Evolutionary conservation across 108 stramenopile species (phyloP).

Genomic region (Stephanodiscus triporus): DNA sequence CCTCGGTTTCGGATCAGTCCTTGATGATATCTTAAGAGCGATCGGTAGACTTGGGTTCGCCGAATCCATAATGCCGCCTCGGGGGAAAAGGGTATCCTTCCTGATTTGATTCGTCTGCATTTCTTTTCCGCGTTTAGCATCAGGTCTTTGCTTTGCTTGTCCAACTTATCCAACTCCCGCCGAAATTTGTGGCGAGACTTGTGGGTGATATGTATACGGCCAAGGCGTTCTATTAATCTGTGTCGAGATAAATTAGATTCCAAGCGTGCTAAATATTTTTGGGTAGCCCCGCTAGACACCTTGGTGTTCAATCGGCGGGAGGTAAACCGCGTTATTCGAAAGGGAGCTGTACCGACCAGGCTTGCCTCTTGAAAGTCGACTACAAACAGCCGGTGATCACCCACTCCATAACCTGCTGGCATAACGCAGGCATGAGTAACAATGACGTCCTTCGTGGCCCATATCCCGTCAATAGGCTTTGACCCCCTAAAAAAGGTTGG

Average conservation of each 20-base stretch:
- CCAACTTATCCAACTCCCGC: too few species aligned
- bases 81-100: too few species aligned
- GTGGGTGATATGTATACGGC: too few species aligned
- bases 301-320: too few species aligned
- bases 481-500: constrained; percentile 7
- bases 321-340: background rate
- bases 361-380: background rate
- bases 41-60: too few species aligned
- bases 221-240: too few species aligned
- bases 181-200: too few species aligned
- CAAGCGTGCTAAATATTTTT: background rate
- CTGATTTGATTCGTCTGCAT: too few species aligned
- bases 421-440: constrained; percentile 1
- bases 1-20: background rate
- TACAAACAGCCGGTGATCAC: too few species aligned
- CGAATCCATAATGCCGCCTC: too few species aligned
- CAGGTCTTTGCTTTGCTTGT: too few species aligned
- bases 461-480: constrained; percentile 3
- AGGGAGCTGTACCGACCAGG: background rate
- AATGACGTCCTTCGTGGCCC: background rate
- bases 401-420: constrained; percentile 11
- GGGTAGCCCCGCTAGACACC: background rate
- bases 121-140: too few species aligned
- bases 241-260: background rate
- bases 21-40: background rate